phyloP scores from a whole-genome alignment of 805 yeast genomes.

The Sugiyamaella qingdaonensis region DNA sequence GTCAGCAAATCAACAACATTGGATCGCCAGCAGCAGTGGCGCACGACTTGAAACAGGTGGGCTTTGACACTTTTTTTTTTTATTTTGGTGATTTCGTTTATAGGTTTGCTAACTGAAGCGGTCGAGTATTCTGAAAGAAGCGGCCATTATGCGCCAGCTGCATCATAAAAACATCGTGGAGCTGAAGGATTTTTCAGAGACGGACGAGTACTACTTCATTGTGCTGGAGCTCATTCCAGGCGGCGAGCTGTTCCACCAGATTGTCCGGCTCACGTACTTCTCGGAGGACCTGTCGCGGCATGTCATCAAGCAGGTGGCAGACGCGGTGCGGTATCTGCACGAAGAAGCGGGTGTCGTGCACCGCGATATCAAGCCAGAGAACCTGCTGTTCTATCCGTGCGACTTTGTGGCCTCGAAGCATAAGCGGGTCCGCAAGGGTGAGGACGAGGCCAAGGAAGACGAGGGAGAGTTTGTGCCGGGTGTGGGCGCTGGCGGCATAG shows the following conservation, averaged over 20 bases:
- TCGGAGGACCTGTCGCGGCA: slow-evolving; percentile 69
- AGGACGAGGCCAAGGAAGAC: slow-evolving; percentile 54
- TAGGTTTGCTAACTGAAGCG: slow-evolving; percentile 24
- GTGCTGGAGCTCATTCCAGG: slow-evolving; percentile 68
- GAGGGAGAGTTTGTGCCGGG: slow-evolving; percentile 82
- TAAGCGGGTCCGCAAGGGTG: slow-evolving; percentile 35
- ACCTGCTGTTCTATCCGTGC: slow-evolving; percentile 59
- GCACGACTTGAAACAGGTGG: slow-evolving; percentile 10
- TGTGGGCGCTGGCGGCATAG: slow-evolving; percentile 91
- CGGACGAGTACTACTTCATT: slow-evolving; percentile 51
- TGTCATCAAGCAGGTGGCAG: slow-evolving; percentile 66
- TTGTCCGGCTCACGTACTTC: slow-evolving; percentile 72
- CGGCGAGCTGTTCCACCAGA: slow-evolving; percentile 78
- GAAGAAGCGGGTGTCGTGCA: slow-evolving; percentile 70
- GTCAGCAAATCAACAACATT: slow-evolving; percentile 1
- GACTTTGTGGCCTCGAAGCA: slow-evolving; percentile 38
- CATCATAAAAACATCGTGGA: slow-evolving; percentile 58
- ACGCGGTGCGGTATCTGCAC: slow-evolving; percentile 66
- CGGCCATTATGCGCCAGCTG: slow-evolving; percentile 63
- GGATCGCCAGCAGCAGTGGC: slow-evolving; percentile 4
- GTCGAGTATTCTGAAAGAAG: slow-evolving; percentile 63
- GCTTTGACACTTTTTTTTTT: slow-evolving; percentile 4
- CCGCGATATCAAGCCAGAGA: slow-evolving; percentile 80
- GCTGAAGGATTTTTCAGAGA: slow-evolving; percentile 51
- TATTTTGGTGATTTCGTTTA: neutral